Conservation (phyloP, 176 grass and related monocot species). For the Bonia amplexicaulis region DNA sequence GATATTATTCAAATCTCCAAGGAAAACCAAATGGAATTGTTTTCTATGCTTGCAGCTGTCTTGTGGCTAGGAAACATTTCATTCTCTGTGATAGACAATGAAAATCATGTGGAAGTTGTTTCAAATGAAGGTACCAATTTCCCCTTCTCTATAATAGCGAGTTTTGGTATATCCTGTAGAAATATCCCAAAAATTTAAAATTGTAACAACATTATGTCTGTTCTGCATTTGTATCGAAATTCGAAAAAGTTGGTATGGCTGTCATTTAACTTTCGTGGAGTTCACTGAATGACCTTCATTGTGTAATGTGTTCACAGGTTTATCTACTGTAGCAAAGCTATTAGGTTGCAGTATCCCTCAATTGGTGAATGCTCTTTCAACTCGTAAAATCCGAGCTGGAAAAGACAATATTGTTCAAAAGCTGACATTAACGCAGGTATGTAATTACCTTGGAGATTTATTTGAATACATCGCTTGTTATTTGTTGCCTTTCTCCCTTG, state of each 20-base stretch:
- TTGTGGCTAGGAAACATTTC: constrained; percentile 95
- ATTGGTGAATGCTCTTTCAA: constrained; percentile 67
- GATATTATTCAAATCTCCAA: constrained; percentile 73
- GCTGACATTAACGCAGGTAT: constrained; percentile 82
- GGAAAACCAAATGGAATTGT: constrained; percentile 80
- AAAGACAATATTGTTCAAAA: constrained; percentile 88
- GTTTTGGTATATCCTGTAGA: not conserved
- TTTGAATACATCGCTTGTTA: not conserved
- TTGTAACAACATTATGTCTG: not conserved
- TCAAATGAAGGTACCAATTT: constrained; percentile 67
- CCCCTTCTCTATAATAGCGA: not conserved
- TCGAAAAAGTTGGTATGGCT: not conserved
- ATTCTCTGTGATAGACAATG: constrained; percentile 82
- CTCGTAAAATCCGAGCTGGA: constrained; percentile 84
- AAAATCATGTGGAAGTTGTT: constrained; percentile 95
- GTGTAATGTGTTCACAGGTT: constrained; percentile 43
- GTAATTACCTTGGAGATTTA: constrained; percentile 15
- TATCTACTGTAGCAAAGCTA: constrained; percentile 67
- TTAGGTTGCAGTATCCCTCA: constrained; percentile 62
- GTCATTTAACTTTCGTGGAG: not conserved
- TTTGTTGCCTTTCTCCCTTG: not conserved
- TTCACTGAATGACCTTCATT: constrained; percentile 7
- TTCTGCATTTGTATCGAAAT: not conserved
- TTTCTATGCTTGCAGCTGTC: constrained; percentile 80
- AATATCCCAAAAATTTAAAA: constrained; percentile 2